Evolutionary conservation across 2,329 filamentous ascomycete species (phyloP).

Genomic region (Nemania abortiva): DNA sequence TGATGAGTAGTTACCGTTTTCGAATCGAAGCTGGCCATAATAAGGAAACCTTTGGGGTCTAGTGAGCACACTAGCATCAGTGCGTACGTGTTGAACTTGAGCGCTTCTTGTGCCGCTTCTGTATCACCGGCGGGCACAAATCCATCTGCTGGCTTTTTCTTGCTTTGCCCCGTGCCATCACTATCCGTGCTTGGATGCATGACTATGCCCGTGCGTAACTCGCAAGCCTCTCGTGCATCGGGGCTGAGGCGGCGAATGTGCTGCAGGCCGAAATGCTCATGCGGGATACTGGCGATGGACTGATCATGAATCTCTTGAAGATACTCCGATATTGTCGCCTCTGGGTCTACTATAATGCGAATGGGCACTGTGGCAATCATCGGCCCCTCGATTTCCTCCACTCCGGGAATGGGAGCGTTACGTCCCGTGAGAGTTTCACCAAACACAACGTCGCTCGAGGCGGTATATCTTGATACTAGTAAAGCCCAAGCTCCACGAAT

Average conservation of each 20-base stretch:
- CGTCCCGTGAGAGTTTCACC: constrained; percentile 71
- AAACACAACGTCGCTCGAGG: constrained; percentile 66
- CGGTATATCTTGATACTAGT: constrained; percentile 65
- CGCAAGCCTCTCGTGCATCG: constrained; percentile 67
- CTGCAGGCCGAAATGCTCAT: constrained; percentile 73
- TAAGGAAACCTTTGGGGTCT: constrained; percentile 65
- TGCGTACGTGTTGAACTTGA: constrained; percentile 70
- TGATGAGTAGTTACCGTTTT: constrained; percentile 64
- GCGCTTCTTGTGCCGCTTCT: constrained; percentile 69
- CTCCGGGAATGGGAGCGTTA: constrained; percentile 60
- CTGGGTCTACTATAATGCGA: constrained; percentile 60
- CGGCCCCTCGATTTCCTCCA: constrained; percentile 68
- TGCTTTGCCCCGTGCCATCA: constrained; percentile 44
- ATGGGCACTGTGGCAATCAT: constrained; percentile 72
- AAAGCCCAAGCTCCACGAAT: constrained; percentile 71
- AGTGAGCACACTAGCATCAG: constrained; percentile 75
- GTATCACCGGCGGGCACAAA: constrained; percentile 67
- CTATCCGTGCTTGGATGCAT: constrained; percentile 60
- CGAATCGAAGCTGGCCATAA: constrained; percentile 75
- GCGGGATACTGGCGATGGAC: constrained; percentile 68
- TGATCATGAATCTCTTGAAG: constrained; percentile 68
- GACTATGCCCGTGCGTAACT: constrained; percentile 67
- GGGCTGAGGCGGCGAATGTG: constrained; percentile 68
- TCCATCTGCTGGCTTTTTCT: constrained; percentile 60
- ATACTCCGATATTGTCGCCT: constrained; percentile 61